These are phyloP conservation scores for Leucaena leucocephala DNA, from an alignment of 306 rosid genomes.

Conservation along the genomic window DNA sequence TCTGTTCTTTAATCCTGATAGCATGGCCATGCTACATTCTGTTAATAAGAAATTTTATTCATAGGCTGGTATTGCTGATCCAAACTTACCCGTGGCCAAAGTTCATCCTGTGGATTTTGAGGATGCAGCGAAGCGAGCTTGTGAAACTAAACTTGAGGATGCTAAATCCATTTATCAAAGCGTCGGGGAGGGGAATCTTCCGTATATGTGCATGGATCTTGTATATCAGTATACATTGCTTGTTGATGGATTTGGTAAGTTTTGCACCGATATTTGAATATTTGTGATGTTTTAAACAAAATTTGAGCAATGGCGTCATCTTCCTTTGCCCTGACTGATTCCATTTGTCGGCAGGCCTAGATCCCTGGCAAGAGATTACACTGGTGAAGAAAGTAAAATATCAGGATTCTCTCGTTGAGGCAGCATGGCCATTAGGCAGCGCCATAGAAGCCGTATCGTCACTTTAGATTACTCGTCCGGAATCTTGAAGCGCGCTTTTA, in stretches of 20 bases:
- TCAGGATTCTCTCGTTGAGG: constrained; percentile 75
- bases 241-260: too few relatives aligned
- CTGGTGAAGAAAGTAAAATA: constrained; percentile 84
- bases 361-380: constrained; percentile 81
- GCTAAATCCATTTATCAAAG: constrained; percentile 53
- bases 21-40: constrained; percentile 30
- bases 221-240: too few relatives aligned
- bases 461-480: constrained; percentile 37
- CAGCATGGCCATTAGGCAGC: constrained; percentile 98
- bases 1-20: neutral
- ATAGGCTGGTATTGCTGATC: constrained; percentile 83
- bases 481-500: constrained; percentile 16
- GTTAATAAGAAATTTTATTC: constrained; percentile 29
- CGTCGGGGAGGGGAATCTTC: constrained; percentile 65
- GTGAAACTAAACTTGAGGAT: constrained; percentile 63
- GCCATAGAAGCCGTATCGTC: constrained; percentile 94
- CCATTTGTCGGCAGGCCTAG: constrained; percentile 56
- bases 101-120: constrained; percentile 70
- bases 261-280: neutral
- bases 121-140: constrained; percentile 79
- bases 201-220: constrained; percentile 15
- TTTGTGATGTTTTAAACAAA: neutral
- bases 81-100: constrained; percentile 56
- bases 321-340: neutral
- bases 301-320: constrained; percentile 16